These are phyloP conservation scores for Trametes cubensis DNA, from an alignment of 768 basidiomycete species.

Conservation along the genomic window DNA sequence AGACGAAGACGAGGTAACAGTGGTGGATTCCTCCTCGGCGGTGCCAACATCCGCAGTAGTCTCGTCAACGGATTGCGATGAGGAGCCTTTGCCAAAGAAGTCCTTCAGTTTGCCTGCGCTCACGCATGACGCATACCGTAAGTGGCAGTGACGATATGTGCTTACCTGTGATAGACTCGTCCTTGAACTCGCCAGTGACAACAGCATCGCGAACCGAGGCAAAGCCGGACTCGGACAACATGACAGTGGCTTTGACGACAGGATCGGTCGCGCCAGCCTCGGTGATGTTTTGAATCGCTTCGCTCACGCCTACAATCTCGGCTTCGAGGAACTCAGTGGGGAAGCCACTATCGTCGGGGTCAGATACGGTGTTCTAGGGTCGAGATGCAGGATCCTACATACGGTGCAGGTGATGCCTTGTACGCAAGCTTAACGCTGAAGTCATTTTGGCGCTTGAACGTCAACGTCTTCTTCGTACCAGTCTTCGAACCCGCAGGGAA, in stretches of 20 bases:
- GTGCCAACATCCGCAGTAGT: slow-evolving; percentile 41
- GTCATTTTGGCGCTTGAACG: slow-evolving; percentile 84
- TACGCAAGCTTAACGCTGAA: slow-evolving; percentile 81
- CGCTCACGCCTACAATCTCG: slow-evolving; percentile 69
- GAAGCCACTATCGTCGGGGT: slow-evolving; percentile 52
- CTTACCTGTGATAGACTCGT: slow-evolving; percentile 74
- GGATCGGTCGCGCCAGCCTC: slow-evolving; percentile 80
- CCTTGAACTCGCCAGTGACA: slow-evolving; percentile 79
- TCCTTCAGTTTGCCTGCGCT: slow-evolving; percentile 82
- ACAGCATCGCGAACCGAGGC: slow-evolving; percentile 79
- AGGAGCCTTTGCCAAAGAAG: slow-evolving; percentile 71
- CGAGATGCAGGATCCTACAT: slow-evolving; percentile 34
- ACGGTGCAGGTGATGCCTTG: slow-evolving; percentile 65
- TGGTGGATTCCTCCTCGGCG: slow-evolving; percentile 27
- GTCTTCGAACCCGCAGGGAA: slow-evolving; percentile 79
- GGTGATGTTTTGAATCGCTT: slow-evolving; percentile 83
- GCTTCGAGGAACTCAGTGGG: slow-evolving; percentile 76
- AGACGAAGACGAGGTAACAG: slow-evolving; percentile 19
- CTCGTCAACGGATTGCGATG: slow-evolving; percentile 33
- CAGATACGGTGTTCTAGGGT: neutral
- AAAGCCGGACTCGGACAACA: slow-evolving; percentile 86
- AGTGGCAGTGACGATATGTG: neutral
- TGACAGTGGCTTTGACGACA: slow-evolving; percentile 82
- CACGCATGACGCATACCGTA: slow-evolving; percentile 21
- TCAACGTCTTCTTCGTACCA: slow-evolving; percentile 83